Conservation (phyloP, 2,329 filamentous ascomycete species). For the Penicillium sp. region DNA sequence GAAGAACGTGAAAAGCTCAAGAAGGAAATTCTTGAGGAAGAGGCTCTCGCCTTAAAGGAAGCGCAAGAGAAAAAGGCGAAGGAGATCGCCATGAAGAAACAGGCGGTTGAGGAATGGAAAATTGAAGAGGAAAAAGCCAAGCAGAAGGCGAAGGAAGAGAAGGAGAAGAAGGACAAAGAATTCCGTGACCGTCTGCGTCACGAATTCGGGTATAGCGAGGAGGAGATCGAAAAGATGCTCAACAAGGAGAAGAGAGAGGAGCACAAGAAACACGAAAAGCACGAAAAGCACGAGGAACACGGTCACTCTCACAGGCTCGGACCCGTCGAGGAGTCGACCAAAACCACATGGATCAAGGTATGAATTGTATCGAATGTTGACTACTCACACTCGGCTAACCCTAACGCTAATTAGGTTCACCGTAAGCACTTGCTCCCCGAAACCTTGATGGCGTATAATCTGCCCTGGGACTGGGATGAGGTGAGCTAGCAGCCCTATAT, state of each 20-base stretch:
- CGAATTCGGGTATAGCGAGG: constrained; percentile 46
- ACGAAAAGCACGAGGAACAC: constrained; percentile 36
- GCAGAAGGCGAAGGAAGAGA: constrained; percentile 37
- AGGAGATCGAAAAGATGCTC: constrained; percentile 48
- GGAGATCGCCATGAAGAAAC: constrained; percentile 43
- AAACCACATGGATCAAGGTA: constrained; percentile 51
- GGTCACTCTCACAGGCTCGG: constrained; percentile 31
- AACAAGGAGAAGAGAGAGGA: constrained; percentile 44
- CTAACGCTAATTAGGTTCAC: constrained; percentile 43
- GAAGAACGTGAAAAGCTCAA: constrained; percentile 50
- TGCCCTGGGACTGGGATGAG: constrained; percentile 53
- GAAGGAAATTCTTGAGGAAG: constrained; percentile 46
- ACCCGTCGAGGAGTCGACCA: constrained; percentile 30
- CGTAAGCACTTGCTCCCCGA: constrained; percentile 51
- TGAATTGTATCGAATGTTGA: neutral
- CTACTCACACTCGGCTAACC: neutral
- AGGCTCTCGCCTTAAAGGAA: constrained; percentile 45
- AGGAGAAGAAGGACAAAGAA: constrained; percentile 36
- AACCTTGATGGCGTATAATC: constrained; percentile 50
- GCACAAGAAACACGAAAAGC: constrained; percentile 40
- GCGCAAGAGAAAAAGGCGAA: constrained; percentile 37
- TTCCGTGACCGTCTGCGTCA: constrained; percentile 42
- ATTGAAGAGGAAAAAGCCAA: constrained; percentile 34
- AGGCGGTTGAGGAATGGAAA: constrained; percentile 46
- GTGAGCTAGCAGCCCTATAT: constrained; percentile 34